These are phyloP conservation scores for Globisporangium nodosum DNA, from an alignment of 352 stramenopile species.

Conservation along the genomic window DNA sequence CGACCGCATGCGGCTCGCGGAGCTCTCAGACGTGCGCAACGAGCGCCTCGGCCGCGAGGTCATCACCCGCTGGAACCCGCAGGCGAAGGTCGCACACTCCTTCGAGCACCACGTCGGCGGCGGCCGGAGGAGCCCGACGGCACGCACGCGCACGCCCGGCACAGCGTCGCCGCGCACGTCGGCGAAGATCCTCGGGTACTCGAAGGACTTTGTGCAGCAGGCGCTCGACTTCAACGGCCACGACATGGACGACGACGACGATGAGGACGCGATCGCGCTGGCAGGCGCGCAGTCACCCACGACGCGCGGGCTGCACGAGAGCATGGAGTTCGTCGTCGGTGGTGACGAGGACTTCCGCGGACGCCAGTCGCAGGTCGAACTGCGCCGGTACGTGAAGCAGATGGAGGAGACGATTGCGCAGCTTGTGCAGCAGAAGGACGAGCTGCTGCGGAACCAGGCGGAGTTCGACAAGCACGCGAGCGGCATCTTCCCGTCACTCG, in stretches of 20 bases:
- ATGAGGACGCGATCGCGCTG: conserved; percentile 4
- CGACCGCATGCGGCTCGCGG: conserved; percentile 71
- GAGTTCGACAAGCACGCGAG: conserved; percentile 84
- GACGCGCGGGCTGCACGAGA: conserved; percentile 4
- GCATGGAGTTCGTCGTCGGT: conserved; percentile 14
- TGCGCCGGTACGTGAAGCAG: conserved; percentile 70
- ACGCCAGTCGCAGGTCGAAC: conserved; percentile 32
- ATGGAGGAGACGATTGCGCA: conserved; percentile 79
- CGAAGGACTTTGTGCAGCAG: conserved; percentile 72
- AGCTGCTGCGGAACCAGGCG: conserved; percentile 64
- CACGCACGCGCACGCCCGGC: conserved; percentile 15
- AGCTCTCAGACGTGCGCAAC: conserved; percentile 68
- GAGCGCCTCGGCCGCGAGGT: conserved; percentile 32
- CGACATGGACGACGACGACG: conserved; percentile 43
- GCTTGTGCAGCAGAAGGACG: conserved; percentile 73
- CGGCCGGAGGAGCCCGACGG: conserved; percentile 23
- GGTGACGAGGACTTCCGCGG: conserved; percentile 20
- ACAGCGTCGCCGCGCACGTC: conserved; percentile 38
- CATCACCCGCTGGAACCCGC: conserved; percentile 38
- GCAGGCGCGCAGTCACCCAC: conserved; percentile 5
- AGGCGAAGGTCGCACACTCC: conserved; percentile 24
- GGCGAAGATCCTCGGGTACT: conserved; percentile 56
- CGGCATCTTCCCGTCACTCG: conserved; percentile 73
- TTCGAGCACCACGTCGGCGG: conserved; percentile 9
- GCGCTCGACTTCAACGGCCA: conserved; percentile 60